A percentile compares a stretch with the other conserved stretches of the same genome.
Evolutionary conservation across 2,329 filamentous ascomycete genomes (phyloP).

Genomic region (Ophidiomyces ophidiicola): DNA sequence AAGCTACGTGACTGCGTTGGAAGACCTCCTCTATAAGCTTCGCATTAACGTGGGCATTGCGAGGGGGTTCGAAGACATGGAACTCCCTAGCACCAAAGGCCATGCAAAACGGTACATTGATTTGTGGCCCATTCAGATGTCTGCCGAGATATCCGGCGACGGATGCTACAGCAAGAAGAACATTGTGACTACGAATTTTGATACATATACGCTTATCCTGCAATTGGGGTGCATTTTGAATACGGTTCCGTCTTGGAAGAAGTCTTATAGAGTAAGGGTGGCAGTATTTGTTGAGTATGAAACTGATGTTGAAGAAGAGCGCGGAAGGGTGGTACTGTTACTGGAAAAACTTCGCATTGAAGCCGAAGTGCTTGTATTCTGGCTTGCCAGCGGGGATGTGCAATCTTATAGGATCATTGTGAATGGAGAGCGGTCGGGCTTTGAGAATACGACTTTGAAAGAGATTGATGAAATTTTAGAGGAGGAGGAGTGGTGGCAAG

Average conservation of each 20-base stretch:
- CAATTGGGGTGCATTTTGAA: constrained; percentile 75
- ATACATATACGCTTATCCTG: constrained; percentile 78
- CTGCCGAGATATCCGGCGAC: constrained; percentile 61
- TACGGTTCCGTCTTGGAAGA: constrained; percentile 70
- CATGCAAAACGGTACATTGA: constrained; percentile 65
- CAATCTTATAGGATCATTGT: constrained; percentile 66
- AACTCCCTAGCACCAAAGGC: constrained; percentile 53
- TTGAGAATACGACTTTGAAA: constrained; percentile 44
- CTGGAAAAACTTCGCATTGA: constrained; percentile 72
- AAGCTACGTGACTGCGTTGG: constrained; percentile 69
- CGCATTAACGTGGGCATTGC: constrained; percentile 77
- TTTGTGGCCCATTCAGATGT: constrained; percentile 90
- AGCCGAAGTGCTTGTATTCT: constrained; percentile 67
- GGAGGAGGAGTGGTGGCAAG: constrained; percentile 72
- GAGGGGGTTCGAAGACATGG: constrained; percentile 64
- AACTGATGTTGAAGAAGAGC: constrained; percentile 67
- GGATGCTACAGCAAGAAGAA: constrained; percentile 47
- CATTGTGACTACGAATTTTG: constrained; percentile 76
- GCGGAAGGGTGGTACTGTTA: constrained; percentile 56
- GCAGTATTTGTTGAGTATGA: constrained; percentile 86
- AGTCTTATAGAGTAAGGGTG: constrained; percentile 59
- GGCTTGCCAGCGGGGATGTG: constrained; percentile 61
- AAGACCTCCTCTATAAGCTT: constrained; percentile 64
- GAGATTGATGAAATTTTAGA: constrained; percentile 55
- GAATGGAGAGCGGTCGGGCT: constrained; percentile 48